Conservation (phyloP, 345 rosid genomes). For the Luvunga scandens region DNA sequence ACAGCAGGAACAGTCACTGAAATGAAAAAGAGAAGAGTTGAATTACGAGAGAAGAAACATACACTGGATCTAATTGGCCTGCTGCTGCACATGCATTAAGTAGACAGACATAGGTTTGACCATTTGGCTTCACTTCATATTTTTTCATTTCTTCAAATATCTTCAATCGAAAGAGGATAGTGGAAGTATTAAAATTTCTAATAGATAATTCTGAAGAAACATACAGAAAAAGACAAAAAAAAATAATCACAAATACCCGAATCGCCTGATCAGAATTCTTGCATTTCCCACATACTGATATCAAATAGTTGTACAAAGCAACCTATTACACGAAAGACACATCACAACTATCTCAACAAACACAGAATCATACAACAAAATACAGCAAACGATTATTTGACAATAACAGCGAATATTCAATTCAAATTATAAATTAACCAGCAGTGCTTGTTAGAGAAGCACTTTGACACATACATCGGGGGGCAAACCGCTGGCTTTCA, state of each 20-base stretch:
- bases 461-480: constrained; percentile 64
- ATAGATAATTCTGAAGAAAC: neutral
- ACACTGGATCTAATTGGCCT: constrained; percentile 87
- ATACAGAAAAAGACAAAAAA: neutral
- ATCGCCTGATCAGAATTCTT: constrained; percentile 70
- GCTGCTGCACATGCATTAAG: constrained; percentile 89
- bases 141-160: constrained; percentile 91
- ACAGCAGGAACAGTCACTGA: constrained; percentile 6
- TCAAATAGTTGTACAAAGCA: constrained; percentile 74
- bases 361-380: neutral
- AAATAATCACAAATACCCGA: constrained; percentile 38
- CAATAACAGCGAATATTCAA: neutral
- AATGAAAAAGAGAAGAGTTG: neutral
- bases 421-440: neutral
- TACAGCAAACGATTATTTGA: neutral
- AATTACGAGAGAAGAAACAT: constrained; percentile 40
- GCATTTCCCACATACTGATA: constrained; percentile 87
- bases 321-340: constrained; percentile 42
- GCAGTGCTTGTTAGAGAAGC: neutral
- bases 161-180: constrained; percentile 33
- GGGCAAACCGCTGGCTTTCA: constrained; percentile 84
- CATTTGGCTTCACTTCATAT: constrained; percentile 86
- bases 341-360: neutral
- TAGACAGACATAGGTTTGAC: constrained; percentile 77
- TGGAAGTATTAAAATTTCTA: neutral